Evolutionary conservation across 2,329 filamentous ascomycete species (phyloP), one percentile per base, ranked within the genome.

Genomic region (Microdochium bolleyi): DNA sequence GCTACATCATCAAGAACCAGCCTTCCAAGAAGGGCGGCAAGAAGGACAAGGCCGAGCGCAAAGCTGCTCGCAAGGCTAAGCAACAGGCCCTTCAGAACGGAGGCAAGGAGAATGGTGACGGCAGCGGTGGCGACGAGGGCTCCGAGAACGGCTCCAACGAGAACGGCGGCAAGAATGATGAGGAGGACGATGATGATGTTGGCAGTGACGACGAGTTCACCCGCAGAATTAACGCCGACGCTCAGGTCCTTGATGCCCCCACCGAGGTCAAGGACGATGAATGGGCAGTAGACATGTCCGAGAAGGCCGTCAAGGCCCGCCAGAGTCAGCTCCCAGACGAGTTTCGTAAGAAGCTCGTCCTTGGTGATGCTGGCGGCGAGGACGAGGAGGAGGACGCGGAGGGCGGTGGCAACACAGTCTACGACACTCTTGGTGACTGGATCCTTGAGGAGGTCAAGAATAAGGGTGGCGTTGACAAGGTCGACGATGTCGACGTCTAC

Each of bases 281-380:
- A 60, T 99, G 94, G 94, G 89, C 92, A 57, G 89, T 97, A 55
- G 94, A 99, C 70, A 94, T 95, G 76, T 96, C 92, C 58, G 90
- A 92, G 70, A 91, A 91, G 70, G 94, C 94, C 60, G 88, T 97
- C 76, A 92, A 88, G 75, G 92, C 92, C 63, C 94, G 94, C 71
- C 89, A 92, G 68, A 88, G 92, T 71, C 86, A 91, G 60, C 87
- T 99, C 51, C 90, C 94, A n/a, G 86, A 85, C 60, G 94, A 97
- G 67, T 87, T 99, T 68, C 96, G 96, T 82, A 86, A 89, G 67
- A 88, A 90, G 67, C 85, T 97, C 59, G 89, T 88, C 64, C 80
- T 96, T 55, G 87, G 85, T 55, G 77, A 73, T 51, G 88, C 88
- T 54, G 91, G 85, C 51, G 85, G 88, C 13, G 89, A 49, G 24